phyloP scores from a whole-genome alignment of 495 filamentous ascomycete genomes.

The Penicillium argentinense region DNA sequence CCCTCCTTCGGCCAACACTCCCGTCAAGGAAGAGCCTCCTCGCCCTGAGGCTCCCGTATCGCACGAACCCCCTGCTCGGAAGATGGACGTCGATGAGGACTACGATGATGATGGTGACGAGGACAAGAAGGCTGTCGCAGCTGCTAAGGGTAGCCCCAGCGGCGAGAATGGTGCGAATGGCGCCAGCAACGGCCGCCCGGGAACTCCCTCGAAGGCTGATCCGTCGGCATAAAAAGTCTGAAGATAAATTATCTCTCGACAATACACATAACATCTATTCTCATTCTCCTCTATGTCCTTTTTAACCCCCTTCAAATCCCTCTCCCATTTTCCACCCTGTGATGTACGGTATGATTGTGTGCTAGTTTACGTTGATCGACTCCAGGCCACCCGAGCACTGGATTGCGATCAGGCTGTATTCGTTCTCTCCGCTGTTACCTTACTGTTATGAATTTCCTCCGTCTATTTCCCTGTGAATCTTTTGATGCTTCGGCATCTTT shows the following conservation, averaged over 20 bases:
- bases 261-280: neutral
- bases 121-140: slow-evolving; percentile 61
- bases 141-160: slow-evolving; percentile 42
- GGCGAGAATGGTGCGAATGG: slow-evolving; percentile 34
- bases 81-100: slow-evolving; percentile 97
- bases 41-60: slow-evolving; percentile 57
- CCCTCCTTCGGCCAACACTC: slow-evolving; percentile 41
- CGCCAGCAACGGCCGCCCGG: slow-evolving; percentile 27
- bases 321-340: slow-evolving; percentile 17
- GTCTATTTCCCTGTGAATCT: slow-evolving; percentile 27
- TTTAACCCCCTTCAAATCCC: slow-evolving; percentile 11
- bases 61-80: slow-evolving; percentile 80
- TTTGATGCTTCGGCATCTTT: slow-evolving; percentile 22
- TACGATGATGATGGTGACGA: slow-evolving; percentile 89
- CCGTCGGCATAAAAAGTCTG: slow-evolving; percentile 26
- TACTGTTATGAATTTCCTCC: slow-evolving; percentile 30
- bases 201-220: slow-evolving; percentile 37
- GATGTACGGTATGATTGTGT: slow-evolving; percentile 33
- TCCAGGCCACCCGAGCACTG: slow-evolving; percentile 11
- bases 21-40: slow-evolving; percentile 46
- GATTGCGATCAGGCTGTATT: slow-evolving; percentile 20
- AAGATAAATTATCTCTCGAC: slow-evolving; percentile 2
- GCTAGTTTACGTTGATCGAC: slow-evolving; percentile 13
- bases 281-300: slow-evolving; percentile 17
- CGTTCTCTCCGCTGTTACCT: slow-evolving; percentile 22